Evolutionary conservation across 2,329 filamentous ascomycete species (phyloP).

Genomic region (Zasmidium citrigriseum): DNA sequence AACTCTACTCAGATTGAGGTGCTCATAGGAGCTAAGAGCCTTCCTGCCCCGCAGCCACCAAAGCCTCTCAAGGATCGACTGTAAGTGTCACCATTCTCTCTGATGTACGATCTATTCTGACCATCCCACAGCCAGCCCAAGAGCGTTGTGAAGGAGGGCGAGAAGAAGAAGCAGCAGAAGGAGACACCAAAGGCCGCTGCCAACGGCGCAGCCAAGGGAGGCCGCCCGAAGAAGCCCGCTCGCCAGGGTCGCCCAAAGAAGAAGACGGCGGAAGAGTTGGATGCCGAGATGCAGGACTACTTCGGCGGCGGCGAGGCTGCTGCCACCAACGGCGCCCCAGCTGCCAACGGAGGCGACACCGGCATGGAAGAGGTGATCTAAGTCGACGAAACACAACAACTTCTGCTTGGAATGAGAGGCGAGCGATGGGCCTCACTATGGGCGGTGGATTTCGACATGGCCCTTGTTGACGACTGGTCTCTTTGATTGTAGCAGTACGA

Average conservation of each 20-base stretch:
- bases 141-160: constrained; percentile 32
- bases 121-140: constrained; percentile 32
- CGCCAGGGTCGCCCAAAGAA: constrained; percentile 67
- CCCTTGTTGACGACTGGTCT: neutral
- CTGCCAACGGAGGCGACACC: constrained; percentile 51
- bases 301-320: constrained; percentile 60
- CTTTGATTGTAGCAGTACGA: constrained; percentile 11
- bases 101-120: constrained; percentile 19
- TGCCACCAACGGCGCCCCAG: constrained; percentile 48
- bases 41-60: constrained; percentile 67
- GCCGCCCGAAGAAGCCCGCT: constrained; percentile 57
- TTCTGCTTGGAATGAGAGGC: neutral
- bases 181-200: constrained; percentile 65
- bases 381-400: constrained; percentile 21
- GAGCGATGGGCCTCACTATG: neutral
- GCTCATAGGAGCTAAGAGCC: constrained; percentile 66
- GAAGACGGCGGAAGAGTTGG: constrained; percentile 94
- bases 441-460: neutral
- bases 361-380: constrained; percentile 61
- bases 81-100: constrained; percentile 50
- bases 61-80: constrained; percentile 83
- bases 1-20: constrained; percentile 73
- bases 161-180: constrained; percentile 40
- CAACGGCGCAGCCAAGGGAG: constrained; percentile 47
- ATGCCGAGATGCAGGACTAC: constrained; percentile 97